phyloP scores from a whole-genome alignment of 1,284 basidiomycete species.

The Ustilago hordei region DNA sequence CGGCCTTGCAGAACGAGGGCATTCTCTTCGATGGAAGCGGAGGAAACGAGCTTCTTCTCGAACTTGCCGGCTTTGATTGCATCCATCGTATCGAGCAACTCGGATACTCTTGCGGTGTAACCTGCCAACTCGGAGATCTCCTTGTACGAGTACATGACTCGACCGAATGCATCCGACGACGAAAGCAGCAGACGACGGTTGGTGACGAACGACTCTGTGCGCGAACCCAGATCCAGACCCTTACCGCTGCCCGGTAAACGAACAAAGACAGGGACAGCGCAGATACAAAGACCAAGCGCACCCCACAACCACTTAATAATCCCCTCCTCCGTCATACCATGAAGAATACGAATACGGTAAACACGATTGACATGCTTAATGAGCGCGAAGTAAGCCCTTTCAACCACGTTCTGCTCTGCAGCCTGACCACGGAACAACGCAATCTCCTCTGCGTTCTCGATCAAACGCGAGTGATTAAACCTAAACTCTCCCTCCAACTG shows the following conservation, averaged over 20 bases:
- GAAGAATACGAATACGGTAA: slow-evolving; percentile 85
- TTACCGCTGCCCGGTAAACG: slow-evolving; percentile 77
- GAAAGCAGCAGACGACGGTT: slow-evolving; percentile 87
- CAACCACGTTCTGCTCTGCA: slow-evolving; percentile 91
- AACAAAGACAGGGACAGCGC: slow-evolving; percentile 93
- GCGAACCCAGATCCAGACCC: slow-evolving; percentile 63
- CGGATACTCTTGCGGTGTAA: slow-evolving; percentile 90
- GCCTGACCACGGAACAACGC: slow-evolving; percentile 92
- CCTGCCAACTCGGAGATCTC: slow-evolving; percentile 93
- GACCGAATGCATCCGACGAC: slow-evolving; percentile 74
- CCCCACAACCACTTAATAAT: slow-evolving; percentile 98
- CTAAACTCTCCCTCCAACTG: slow-evolving; percentile 85
- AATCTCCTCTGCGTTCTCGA: slow-evolving; percentile 92
- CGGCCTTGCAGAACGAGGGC: slow-evolving; percentile 82
- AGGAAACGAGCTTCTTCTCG: slow-evolving; percentile 86
- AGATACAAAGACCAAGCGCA: slow-evolving; percentile 88
- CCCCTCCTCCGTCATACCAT: slow-evolving; percentile 84
- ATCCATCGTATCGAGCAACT: slow-evolving; percentile 89
- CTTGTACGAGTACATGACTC: slow-evolving; percentile 92
- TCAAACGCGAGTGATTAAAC: slow-evolving; percentile 91
- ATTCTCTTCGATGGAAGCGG: slow-evolving; percentile 78
- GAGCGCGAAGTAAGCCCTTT: slow-evolving; percentile 87
- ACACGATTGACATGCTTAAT: slow-evolving; percentile 90
- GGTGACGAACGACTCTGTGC: slow-evolving; percentile 79
- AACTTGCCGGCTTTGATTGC: slow-evolving; percentile 87